Base-by-base conservation (phyloP, 2,329 filamentous ascomycete species). In the Coniochaeta pulveracea region DNA sequence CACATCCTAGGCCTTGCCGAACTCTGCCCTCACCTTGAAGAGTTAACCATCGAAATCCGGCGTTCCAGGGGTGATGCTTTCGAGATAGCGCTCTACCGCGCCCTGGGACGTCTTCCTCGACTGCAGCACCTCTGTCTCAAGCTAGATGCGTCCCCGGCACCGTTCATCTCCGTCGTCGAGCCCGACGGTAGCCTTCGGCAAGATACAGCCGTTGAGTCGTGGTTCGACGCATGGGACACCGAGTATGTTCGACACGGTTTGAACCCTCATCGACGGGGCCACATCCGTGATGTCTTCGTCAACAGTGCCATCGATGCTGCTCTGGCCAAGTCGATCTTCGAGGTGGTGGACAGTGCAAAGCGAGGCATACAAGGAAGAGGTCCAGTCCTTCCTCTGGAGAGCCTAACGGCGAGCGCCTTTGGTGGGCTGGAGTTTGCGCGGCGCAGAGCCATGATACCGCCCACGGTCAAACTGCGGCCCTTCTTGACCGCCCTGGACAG, bases 321-420 rank as follows among this genome's bases (percentile, higher is more conserved):
- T 17, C 39, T 40, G 15, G 34, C 30, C 4, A 34, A 31, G 14
- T 30, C 29, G 14, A 40, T 40, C 21, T 39, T 39, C 24, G 7
- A 33, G 11, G 23, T 37, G 10, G 23, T 40, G 16, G 27, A 33
- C 14, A 24, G 14, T 6, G 24, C 33, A 8, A 40, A 39, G 19
- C 19, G n/a, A n/a, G 14, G 4, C 14, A 10, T 19, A 10, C 9
- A 18, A 9, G 26, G 26, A 17, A n/a, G n/a, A n/a, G 24, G 21
- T 3, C 23, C 14, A 11, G 22, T 33, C 16, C 11, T 33, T 19
- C 10, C 38, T 11, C 36, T 40, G 4, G 33, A 40, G 12, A 15
- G 26, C 16, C 36, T 40, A n/a, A 11, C 12, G n/a, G 9, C 36
- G 14, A 3, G 8, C 6, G 15, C 26, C 12, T 10, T 11, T 22